phyloP scores from a whole-genome alignment of 257 asterid species.

The Solanum medicagineum region DNA sequence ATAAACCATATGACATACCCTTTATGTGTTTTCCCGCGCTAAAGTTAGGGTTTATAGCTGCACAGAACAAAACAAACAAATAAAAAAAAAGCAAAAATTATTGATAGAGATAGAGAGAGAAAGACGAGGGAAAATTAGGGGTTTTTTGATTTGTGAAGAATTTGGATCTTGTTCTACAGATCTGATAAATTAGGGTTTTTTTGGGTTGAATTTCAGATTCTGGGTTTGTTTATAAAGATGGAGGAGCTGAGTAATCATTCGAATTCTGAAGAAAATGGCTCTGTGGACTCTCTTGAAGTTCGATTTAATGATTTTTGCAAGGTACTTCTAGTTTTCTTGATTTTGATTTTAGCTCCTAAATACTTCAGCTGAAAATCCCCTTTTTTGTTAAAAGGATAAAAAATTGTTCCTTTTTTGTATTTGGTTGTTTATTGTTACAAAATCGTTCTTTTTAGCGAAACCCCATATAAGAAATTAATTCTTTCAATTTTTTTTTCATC shows the following conservation, averaged over 20 bases:
- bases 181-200: background rate
- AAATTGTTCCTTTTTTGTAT: background rate
- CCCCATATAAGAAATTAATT: background rate
- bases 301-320: conserved; percentile 63
- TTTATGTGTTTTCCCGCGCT: background rate
- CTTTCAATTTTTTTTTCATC: background rate
- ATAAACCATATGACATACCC: background rate
- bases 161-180: background rate
- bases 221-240: background rate
- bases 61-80: background rate
- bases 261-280: background rate
- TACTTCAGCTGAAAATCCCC: background rate
- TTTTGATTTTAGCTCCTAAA: background rate
- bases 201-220: background rate
- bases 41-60: background rate
- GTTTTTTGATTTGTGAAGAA: background rate
- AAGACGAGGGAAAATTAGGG: background rate
- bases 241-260: background rate
- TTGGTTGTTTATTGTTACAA: background rate
- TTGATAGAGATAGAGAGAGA: background rate
- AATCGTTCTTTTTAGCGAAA: background rate
- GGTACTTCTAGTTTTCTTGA: conserved; percentile 19
- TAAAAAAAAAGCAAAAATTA: background rate
- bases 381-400: background rate
- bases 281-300: conserved; percentile 28